phyloP scores from a whole-genome alignment of 768 basidiomycete genomes.

The Pleurotus eryngii region DNA sequence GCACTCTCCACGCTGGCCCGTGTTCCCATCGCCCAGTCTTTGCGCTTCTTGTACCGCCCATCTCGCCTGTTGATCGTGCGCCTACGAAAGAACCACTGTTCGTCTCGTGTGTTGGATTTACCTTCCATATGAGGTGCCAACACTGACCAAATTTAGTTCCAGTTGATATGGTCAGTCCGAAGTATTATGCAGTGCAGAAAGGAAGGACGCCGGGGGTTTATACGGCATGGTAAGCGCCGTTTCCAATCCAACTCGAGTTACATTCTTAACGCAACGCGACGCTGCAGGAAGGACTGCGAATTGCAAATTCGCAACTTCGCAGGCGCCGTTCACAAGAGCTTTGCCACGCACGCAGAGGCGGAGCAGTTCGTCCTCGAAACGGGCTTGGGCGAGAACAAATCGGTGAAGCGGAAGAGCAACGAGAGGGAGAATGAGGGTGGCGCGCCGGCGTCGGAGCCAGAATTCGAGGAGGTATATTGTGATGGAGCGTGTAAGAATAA shows the following conservation, averaged over 20 bases:
- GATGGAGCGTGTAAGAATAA: slow-evolving; percentile 90
- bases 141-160: no score
- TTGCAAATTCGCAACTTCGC: slow-evolving; percentile 63
- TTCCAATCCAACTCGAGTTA: neutral
- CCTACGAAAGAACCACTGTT: no score
- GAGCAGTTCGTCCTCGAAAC: slow-evolving; percentile 42
- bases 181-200: slow-evolving; percentile 70
- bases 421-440: slow-evolving; percentile 24
- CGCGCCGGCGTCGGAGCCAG: no score
- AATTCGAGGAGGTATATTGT: slow-evolving; percentile 61
- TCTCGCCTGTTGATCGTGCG: no score
- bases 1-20: no score
- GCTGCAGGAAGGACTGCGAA: slow-evolving; percentile 69
- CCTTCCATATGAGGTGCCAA: no score
- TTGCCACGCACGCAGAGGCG: slow-evolving; percentile 55
- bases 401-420: slow-evolving; percentile 24
- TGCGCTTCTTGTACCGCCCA: no score
- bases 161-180: neutral
- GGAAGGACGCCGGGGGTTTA: slow-evolving; percentile 69
- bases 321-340: slow-evolving; percentile 66
- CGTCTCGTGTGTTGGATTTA: no score
- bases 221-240: slow-evolving; percentile 53
- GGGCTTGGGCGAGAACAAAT: slow-evolving; percentile 22
- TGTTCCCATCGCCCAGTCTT: no score
- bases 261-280: neutral